Base-by-base conservation (phyloP, 129 eudicot species). In the Artemisia annua region DNA sequence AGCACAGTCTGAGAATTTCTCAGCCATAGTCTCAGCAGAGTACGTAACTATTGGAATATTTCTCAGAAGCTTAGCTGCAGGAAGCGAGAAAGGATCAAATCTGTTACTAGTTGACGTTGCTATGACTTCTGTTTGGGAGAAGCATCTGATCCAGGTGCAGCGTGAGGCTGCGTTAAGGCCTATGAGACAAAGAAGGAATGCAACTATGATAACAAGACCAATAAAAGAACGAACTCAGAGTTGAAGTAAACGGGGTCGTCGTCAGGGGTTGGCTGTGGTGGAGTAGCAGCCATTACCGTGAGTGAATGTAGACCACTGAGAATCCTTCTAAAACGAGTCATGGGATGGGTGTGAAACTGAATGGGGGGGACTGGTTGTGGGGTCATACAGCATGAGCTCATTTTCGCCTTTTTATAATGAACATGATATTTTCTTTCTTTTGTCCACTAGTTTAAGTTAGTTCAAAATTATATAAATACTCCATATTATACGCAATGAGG, bases 101-200 rank as follows among this genome's bases (percentile, higher is more conserved):
- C 13, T 24, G 69, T 60, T 66, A 71, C 46, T 39, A 5, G 46
- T 2, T n/a, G 20, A 59, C 58, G 22, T 67, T 39, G 70, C 69
- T 77, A 39, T 6, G 46, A 39, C 46, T 39, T 39, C 46, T 39
- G 46, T 39, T 6, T 39, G 9, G 53, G 85, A 76, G 69, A 85
- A 30, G 13, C 88, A 84, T n/a, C 85, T 83, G 74, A 85, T 35
- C 85, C 95, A 91, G 58, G 87, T 82, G 85, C 92, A 88, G 3
- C 94, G 87, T 12, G 87, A 90, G 63, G 91, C 87, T 57, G 95
- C 86, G 67, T 79, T 81, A 48, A 91, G 90, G 39, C 85, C 90
- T 65, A 91, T 83, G 22, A 88, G 86, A 84, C 88, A 87, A 11
- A 91, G 80, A 1, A 91, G 77, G 13, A 90, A 85, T 76, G 83